These are phyloP conservation scores for Teratosphaeria destructans DNA, from an alignment of 2,329 filamentous ascomycete genomes.

Conservation along the genomic window DNA sequence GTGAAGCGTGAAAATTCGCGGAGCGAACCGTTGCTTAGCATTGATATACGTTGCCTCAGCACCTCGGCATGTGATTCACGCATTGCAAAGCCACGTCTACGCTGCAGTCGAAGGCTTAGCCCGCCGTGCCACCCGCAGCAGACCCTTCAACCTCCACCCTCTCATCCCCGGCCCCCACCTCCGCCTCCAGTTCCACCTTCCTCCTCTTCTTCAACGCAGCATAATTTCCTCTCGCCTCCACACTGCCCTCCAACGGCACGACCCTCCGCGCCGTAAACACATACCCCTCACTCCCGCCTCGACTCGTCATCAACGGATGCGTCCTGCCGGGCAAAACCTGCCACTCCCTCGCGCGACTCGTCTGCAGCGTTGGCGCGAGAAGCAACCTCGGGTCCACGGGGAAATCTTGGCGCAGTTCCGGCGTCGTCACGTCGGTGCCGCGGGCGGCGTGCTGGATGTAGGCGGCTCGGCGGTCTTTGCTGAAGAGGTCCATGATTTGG, in stretches of 20 bases:
- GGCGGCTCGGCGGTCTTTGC: constrained; percentile 64
- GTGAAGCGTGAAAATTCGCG: too few relatives aligned
- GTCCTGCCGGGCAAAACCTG: constrained; percentile 87
- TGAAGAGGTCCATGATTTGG: constrained; percentile 72
- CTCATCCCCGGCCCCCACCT: not conserved
- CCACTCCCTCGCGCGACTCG: constrained; percentile 66
- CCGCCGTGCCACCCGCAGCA: not conserved
- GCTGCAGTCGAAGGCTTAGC: too few relatives aligned
- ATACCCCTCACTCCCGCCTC: constrained; percentile 82
- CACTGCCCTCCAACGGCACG: constrained; percentile 64
- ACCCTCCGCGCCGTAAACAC: constrained; percentile 76
- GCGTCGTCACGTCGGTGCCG: constrained; percentile 6
- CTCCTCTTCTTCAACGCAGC: constrained; percentile 50
- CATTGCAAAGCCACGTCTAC: too few relatives aligned
- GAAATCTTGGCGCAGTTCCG: constrained; percentile 53
- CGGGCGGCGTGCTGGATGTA: constrained; percentile 45
- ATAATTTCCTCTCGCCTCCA: constrained; percentile 72
- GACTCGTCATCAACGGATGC: constrained; percentile 85
- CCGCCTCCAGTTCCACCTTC: not conserved
- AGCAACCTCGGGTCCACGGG: constrained; percentile 78
- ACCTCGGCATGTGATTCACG: too few relatives aligned
- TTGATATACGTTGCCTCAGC: too few relatives aligned
- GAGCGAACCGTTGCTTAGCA: too few relatives aligned
- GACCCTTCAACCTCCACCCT: not conserved
- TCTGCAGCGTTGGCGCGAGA: constrained; percentile 71